Evolutionary conservation across 1,139 yeast species (phyloP).

Genomic region (Blastobotrys apis): DNA sequence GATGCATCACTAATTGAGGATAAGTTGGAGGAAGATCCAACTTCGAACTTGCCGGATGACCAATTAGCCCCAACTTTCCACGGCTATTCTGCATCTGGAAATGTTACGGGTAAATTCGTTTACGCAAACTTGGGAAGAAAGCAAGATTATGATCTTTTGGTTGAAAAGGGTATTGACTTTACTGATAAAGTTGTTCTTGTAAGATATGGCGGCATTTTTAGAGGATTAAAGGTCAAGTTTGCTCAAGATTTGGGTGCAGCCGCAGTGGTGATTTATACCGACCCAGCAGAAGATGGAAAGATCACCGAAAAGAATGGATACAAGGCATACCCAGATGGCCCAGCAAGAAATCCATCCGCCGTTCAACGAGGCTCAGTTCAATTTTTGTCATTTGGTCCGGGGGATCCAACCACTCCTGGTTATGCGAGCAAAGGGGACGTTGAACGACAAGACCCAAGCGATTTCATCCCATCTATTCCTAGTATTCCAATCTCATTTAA

Average conservation of each 20-base stretch:
- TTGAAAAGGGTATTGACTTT: conserved; percentile 44
- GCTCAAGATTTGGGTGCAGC: conserved; percentile 61
- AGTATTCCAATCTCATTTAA: conserved; percentile 56
- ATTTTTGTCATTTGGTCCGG: conserved; percentile 71
- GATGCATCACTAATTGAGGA: conserved; percentile 71
- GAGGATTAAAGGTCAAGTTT: conserved; percentile 64
- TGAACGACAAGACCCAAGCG: conserved; percentile 45
- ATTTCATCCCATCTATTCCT: conserved; percentile 56
- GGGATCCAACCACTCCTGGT: conserved; percentile 90
- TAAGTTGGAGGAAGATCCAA: conserved; percentile 62
- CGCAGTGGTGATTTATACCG: conserved; percentile 59
- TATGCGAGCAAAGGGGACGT: conserved; percentile 57
- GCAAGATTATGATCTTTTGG: conserved; percentile 49
- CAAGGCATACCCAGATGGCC: conserved; percentile 59
- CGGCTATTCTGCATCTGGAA: conserved; percentile 67
- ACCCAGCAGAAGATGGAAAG: conserved; percentile 59
- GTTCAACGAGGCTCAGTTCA: conserved; percentile 84
- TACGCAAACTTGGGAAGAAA: conserved; percentile 60
- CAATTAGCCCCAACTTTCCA: conserved; percentile 54
- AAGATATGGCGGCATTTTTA: conserved; percentile 55
- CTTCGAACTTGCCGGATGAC: conserved; percentile 49
- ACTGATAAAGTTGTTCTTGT: conserved; percentile 54
- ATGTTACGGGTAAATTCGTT: conserved; percentile 54
- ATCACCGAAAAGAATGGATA: conserved; percentile 49
- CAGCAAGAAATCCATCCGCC: conserved; percentile 62